These are phyloP conservation scores for Vitis labrusca DNA, from an alignment of 164 flowering plant genomes.

Conservation along the genomic window DNA sequence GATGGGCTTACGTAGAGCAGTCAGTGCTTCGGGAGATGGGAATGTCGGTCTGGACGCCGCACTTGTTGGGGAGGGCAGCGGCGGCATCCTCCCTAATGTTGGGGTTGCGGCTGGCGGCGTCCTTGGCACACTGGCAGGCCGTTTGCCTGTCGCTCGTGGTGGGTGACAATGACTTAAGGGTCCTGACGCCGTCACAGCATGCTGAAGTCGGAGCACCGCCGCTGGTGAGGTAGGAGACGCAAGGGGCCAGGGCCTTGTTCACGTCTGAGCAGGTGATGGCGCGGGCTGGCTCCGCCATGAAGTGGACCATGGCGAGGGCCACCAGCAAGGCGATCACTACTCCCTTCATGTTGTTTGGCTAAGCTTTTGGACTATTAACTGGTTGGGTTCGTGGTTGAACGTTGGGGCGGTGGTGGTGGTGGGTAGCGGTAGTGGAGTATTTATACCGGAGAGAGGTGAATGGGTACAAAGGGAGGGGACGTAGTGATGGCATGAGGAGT, in stretches of 20 bases:
- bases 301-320: conserved; percentile 1
- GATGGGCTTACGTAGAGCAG: neutral
- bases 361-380: neutral
- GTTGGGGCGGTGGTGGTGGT: too few relatives aligned
- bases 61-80: conserved; percentile 12
- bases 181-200: conserved; percentile 2
- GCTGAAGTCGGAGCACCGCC: neutral
- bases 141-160: conserved; percentile 12
- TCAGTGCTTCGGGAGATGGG: conserved; percentile 15
- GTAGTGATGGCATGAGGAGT: too few relatives aligned
- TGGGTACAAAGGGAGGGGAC: too few relatives aligned
- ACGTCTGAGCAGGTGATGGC: conserved; percentile 6
- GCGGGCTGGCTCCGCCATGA: conserved; percentile 1
- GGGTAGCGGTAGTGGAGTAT: too few relatives aligned
- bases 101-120: conserved; percentile 3
- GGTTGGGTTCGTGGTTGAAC: too few relatives aligned
- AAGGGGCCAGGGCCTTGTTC: neutral
- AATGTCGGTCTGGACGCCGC: conserved; percentile 7
- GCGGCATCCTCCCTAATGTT: conserved; percentile 14
- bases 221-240: conserved; percentile 1
- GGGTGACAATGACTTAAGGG: neutral
- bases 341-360: neutral
- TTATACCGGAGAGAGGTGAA: too few relatives aligned
- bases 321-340: neutral
- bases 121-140: conserved; percentile 20